Evolutionary conservation across 306 rosid genomes (phyloP), one percentile per base, ranked within the genome.

Genomic region (Quercus robur): DNA sequence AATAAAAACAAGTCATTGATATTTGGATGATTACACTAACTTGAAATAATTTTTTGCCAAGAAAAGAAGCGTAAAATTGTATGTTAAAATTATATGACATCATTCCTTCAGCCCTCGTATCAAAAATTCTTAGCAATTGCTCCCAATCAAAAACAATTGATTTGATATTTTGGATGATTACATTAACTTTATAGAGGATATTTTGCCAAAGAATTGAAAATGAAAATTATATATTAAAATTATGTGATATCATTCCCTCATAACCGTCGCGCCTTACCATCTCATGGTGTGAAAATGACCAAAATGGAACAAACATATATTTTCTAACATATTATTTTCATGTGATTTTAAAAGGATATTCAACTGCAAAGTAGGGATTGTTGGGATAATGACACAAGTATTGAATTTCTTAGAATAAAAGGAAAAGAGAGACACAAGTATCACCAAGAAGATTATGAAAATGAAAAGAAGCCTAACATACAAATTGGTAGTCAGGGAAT

Each of bases 31-130:
- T 5, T 6, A 68, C 52, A 35, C 15, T 35, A 4, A 8, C 14
- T 35, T 67, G 0, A 3, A 23, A 67, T 5, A 23, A 67, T 33
- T 33, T 68, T 67, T 33, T 68, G 51, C 28, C 38, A 35, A 35
- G 44, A 35, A 55, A 9, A 23, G 54, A 30, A 11, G 20, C 10
- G 1, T 23, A 20, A 58, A 58, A 20, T 41, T 41, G 46, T 41
- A 41, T 41, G 17, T 49, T 49, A 49, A 3, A 49, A 49, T 49
- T 49, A 49, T 49, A 49, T 49, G 17, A 12, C 1, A 49, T 49
- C 14, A 49, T 49, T 49, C 54, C 54, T 49, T 49, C 54, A 49
- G 75, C 28, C 81, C 93, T 98, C 93, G 83, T 25, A 63, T 52
- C 81, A 33, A 78, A 80, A 61, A 57, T 14, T 62, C 59, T 4